Base-by-base conservation (phyloP, 306 rosid genomes). In the Cajanus cajan region DNA sequence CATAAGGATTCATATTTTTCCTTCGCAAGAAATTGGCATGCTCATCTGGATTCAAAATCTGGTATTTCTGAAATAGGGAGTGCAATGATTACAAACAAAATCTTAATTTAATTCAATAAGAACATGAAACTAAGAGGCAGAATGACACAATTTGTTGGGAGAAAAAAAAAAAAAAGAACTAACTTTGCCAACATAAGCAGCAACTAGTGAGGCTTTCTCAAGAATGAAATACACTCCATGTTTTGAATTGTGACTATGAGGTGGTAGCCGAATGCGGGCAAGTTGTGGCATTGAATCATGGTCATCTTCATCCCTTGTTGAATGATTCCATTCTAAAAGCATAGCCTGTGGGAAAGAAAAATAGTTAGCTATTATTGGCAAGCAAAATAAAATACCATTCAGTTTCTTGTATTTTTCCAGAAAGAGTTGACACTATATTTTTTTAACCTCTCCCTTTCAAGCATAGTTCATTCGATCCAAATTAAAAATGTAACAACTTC, bases 31-130 rank as follows among this genome's bases (percentile, higher is more conserved):
- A 78, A 19, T 1, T 58, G 25, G 62, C 82, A 58, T 78, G 82
- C 58, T 69, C 77, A 2, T 79, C 83, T 21, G 78, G 66, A 61
- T 79, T 79, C 73, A 79, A 24, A 47, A 79, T 61, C 66, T 71
- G 83, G 78, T 61, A 79, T 19, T 37, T 79, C 78, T 79, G 83
- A 52, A 51, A 64, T 16, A 64, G 40, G 70, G 1, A 14, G 36
- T 36, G 14, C 6, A 36, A 64, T 36, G 15, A 40, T 36, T 59
- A 59, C 40, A 59, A 13, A 28, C 19, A 55, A 59, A 13, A 34
- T 15, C 36, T 37, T 37, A 37, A 37, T 4, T 7, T 37, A 6
- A 5, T 37, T 37, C 41, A 28, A 37, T 37, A 7, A 5, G 8
- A 28, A n/a, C n/a, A n/a, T n/a, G n/a, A n/a, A n/a, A n/a, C n/a